Conservation (phyloP, 768 basidiomycete genomes). For the Pisolithus sp. region DNA sequence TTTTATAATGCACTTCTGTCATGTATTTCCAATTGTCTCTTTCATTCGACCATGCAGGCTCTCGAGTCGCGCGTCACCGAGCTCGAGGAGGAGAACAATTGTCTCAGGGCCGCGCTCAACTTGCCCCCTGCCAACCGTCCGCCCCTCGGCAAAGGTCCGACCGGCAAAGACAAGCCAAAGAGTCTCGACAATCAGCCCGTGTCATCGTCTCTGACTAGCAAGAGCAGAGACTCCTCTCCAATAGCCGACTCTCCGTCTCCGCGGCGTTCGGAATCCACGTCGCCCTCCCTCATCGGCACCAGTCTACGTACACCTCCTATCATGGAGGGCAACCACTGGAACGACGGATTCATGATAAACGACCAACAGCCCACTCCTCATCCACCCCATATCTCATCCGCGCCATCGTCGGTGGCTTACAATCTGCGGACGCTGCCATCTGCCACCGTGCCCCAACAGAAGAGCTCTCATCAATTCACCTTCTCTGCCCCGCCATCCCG, state of each 20-base stretch:
- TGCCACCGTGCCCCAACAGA: slow-evolving; percentile 36
- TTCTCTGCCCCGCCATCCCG: slow-evolving; percentile 38
- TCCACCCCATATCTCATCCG: slow-evolving; percentile 29
- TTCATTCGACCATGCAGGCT: slow-evolving; percentile 45
- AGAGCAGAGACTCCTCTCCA: slow-evolving; percentile 65
- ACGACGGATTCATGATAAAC: slow-evolving; percentile 47
- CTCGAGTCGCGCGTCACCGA: slow-evolving; percentile 76
- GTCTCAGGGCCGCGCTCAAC: slow-evolving; percentile 63
- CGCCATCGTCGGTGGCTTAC: slow-evolving; percentile 37
- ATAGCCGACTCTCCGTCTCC: slow-evolving; percentile 43
- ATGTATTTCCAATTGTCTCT: slow-evolving; percentile 35
- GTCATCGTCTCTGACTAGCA: slow-evolving; percentile 36
- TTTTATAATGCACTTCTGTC: slow-evolving; percentile 22
- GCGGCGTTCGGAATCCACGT: slow-evolving; percentile 30
- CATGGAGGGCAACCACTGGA: slow-evolving; percentile 49
- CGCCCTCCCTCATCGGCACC: slow-evolving; percentile 27
- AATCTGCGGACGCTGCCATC: slow-evolving; percentile 39
- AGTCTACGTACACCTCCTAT: slow-evolving; percentile 36
- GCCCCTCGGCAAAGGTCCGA: slow-evolving; percentile 76
- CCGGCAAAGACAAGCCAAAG: slow-evolving; percentile 79
- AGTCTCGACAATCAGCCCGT: slow-evolving; percentile 29
- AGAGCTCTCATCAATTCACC: slow-evolving; percentile 42
- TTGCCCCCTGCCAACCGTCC: slow-evolving; percentile 69
- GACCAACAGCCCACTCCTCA: slow-evolving; percentile 32
- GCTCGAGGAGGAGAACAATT: slow-evolving; percentile 78